Evolutionary conservation across 2,329 filamentous ascomycete genomes (phyloP).

Genomic region (Paecilomyces variotii): DNA sequence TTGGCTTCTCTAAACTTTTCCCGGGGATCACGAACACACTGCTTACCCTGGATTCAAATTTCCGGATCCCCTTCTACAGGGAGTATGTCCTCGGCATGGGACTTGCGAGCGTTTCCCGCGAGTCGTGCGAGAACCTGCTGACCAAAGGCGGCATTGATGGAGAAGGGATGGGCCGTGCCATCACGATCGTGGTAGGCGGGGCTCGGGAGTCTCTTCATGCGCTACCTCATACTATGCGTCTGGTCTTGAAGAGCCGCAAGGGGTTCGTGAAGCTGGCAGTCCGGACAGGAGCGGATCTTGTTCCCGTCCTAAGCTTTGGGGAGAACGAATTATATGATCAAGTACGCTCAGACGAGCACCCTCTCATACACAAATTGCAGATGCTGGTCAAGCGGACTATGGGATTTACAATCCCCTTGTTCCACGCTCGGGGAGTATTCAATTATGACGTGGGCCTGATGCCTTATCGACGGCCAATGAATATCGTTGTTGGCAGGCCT

Average conservation of each 20-base stretch:
- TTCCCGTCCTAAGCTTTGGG: conserved; percentile 85
- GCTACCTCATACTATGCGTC: conserved; percentile 63
- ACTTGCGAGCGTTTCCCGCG: conserved; percentile 78
- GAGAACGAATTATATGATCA: conserved; percentile 97
- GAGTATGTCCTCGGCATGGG: conserved; percentile 91
- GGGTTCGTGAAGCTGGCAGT: conserved; percentile 93
- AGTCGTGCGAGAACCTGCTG: conserved; percentile 83
- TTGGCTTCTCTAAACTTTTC: conserved; percentile 80
- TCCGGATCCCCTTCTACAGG: conserved; percentile 84
- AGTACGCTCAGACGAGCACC: conserved; percentile 66
- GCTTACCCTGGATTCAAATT: conserved; percentile 91
- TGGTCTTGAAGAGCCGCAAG: conserved; percentile 76
- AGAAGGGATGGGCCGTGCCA: conserved; percentile 87
- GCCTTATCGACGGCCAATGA: conserved; percentile 81
- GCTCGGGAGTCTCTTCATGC: conserved; percentile 88
- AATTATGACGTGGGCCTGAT: conserved; percentile 97
- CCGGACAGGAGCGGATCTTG: conserved; percentile 83
- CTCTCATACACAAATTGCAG: conserved; percentile 71
- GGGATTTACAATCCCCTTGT: conserved; percentile 86
- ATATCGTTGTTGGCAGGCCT: conserved; percentile 80
- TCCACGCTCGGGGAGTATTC: conserved; percentile 86
- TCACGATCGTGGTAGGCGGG: conserved; percentile 91
- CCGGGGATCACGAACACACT: conserved; percentile 92
- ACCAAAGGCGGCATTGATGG: conserved; percentile 67
- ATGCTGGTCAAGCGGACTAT: conserved; percentile 75